A percentile compares a stretch with the other conserved stretches of the same genome.
These are phyloP conservation scores for Trichosporon coremiiforme DNA, from an alignment of 1,284 basidiomycete species.

Conservation along the genomic window DNA sequence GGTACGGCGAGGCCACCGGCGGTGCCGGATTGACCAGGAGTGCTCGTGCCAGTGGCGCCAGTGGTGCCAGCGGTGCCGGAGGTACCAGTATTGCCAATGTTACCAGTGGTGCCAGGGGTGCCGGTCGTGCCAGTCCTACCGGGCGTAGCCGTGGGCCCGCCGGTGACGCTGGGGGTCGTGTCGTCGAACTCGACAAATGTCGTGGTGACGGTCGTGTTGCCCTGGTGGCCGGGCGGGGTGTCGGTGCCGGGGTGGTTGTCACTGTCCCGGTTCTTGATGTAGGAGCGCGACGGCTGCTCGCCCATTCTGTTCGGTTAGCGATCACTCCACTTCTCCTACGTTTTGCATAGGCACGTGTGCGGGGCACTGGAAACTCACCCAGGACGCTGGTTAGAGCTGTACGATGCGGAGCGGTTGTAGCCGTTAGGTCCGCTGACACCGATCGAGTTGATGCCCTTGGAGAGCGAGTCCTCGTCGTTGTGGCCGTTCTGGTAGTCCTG, in stretches of 20 bases:
- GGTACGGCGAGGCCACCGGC: not conserved
- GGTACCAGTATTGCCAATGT: not conserved
- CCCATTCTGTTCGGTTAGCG: constrained; percentile 21
- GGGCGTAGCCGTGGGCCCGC: not conserved
- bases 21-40: not conserved
- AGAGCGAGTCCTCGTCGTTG: not conserved
- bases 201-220: not conserved
- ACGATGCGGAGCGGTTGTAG: constrained; percentile 15
- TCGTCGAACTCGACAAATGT: constrained; percentile 8
- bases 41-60: not conserved
- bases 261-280: constrained; percentile 36
- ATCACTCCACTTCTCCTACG: not conserved
- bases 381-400: constrained; percentile 17
- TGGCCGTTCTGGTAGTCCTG: constrained; percentile 20
- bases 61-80: not conserved
- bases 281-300: constrained; percentile 48
- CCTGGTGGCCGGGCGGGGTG: not conserved
- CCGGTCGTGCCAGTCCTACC: not conserved
- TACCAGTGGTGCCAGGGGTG: not conserved
- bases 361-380: constrained; percentile 3
- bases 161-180: not conserved
- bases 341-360: constrained; percentile 3
- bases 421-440: constrained; percentile 16
- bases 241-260: not conserved
- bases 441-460: constrained; percentile 13